Evolutionary conservation across 139 green algal species (phyloP), one percentile per base, ranked within the genome.

Genomic region (Asterochloris erici): DNA sequence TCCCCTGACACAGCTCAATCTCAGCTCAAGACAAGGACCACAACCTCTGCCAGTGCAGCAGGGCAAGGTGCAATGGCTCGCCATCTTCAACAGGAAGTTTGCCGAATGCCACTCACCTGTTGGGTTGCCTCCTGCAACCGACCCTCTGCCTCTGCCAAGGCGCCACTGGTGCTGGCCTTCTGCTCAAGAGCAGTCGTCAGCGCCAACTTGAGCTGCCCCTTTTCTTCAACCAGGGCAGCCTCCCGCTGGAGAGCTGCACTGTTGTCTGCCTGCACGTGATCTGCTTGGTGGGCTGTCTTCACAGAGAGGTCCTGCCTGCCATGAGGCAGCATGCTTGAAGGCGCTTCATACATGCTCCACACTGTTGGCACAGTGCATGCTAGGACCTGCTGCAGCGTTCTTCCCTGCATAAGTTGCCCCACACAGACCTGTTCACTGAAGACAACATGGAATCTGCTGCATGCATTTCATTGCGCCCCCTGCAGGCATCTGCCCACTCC

Each of bases 171-270:
- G 64, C 21, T 61, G 60, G 14, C n/a, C n/a, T 24, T 61, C 76
- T 73, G 84, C 82, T 84, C 80, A 29, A 86, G 38, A 0, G 61
- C 87, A 29, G 47, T 78, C 21, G 84, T 83, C 54, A 93, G 79
- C 9, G 85, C 85, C 60, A 78, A 84, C 78, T 91, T 92, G 21
- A 95, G 87, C 82, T 86, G 82, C 68, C 79, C 82, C 82, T 91
- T 90, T 84, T 90, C 88, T 66, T 85, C 47, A 79, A 87, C 69
- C 38, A 64, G 84, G 21, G 79, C 82, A 38, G 85, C 74, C 21
- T 78, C 78, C 0, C 63, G 71, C 77, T 71, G 62, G 75, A 88
- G 68, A 19, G 68, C 80, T 47, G 84, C 63, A 70, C 90, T 83
- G 16, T 79, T 80, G 62, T 71, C 73, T 29, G 54, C 73, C 76